phyloP scores from a whole-genome alignment of 2,329 filamentous ascomycete species.

The Pochonia chlamydosporia region DNA sequence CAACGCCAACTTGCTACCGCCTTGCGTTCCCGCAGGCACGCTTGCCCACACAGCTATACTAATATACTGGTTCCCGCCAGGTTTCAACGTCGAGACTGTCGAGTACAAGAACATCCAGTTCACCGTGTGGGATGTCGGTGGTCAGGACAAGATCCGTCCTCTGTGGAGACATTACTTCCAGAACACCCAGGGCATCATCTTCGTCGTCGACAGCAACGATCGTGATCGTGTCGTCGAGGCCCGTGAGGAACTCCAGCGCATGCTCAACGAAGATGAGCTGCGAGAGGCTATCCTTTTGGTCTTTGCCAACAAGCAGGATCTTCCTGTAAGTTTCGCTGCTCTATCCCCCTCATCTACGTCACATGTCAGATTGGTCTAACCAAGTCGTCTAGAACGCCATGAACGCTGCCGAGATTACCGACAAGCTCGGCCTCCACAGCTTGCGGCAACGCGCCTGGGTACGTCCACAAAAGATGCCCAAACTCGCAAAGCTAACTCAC shows the following conservation, averaged over 20 bases:
- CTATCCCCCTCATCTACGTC: background rate
- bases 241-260: conserved; percentile 91
- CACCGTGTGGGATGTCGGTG: conserved; percentile 99
- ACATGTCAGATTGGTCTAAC: conserved; percentile 6
- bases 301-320: conserved; percentile 99
- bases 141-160: conserved; percentile 99
- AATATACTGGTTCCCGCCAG: conserved; percentile 35
- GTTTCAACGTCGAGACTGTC: conserved; percentile 99
- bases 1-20: background rate
- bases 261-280: conserved; percentile 98
- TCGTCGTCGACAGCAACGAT: conserved; percentile 99
- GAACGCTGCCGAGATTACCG: conserved; percentile 99
- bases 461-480: conserved; percentile 40
- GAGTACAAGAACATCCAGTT: conserved; percentile 99
- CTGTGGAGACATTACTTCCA: conserved; percentile 99
- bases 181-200: conserved; percentile 99
- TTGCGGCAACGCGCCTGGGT: conserved; percentile 98
- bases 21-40: background rate
- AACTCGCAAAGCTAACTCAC: conserved; percentile 13
- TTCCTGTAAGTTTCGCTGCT: conserved; percentile 66
- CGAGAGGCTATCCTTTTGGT: conserved; percentile 94
- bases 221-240: conserved; percentile 97
- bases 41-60: background rate
- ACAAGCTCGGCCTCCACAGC: conserved; percentile 99
- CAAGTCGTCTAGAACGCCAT: conserved; percentile 73